phyloP scores from a whole-genome alignment of 495 filamentous ascomycete genomes.

The Schizothecium vesticola region DNA sequence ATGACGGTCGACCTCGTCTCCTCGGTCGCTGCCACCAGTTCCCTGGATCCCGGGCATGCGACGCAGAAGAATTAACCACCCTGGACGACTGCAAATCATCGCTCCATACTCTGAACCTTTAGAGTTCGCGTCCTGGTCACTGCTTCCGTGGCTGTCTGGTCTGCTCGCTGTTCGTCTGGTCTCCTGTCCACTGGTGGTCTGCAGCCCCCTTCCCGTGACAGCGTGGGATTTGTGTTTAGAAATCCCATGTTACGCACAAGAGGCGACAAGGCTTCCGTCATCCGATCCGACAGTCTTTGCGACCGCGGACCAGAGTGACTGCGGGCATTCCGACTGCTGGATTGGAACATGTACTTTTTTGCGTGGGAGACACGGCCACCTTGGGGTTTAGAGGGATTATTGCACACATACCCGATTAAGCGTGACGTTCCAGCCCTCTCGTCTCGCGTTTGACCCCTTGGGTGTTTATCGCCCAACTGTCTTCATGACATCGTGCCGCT shows the following conservation, averaged over 20 bases:
- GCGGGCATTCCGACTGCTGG: constrained; percentile 10
- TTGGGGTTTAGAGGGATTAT: constrained; percentile 18
- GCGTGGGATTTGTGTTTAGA: constrained; percentile 12
- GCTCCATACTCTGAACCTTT: not conserved
- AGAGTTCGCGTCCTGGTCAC: not conserved
- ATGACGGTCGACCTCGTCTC: not conserved
- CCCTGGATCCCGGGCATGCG: constrained; percentile 12
- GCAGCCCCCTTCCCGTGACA: constrained; percentile 13
- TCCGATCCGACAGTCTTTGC: constrained; percentile 22
- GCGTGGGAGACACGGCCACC: constrained; percentile 22
- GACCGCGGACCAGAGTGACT: constrained; percentile 18
- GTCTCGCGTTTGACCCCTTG: constrained; percentile 13
- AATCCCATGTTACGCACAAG: constrained; percentile 24
- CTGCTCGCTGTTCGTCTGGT: not conserved
- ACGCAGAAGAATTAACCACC: constrained; percentile 24
- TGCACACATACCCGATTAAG: constrained; percentile 33
- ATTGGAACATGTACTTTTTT: constrained; percentile 23
- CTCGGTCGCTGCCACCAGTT: not conserved
- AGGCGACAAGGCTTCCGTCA: constrained; percentile 13
- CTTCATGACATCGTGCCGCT: constrained; percentile 21
- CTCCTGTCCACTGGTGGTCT: constrained; percentile 11
- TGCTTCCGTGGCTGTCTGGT: not conserved
- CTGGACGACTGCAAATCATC: not conserved
- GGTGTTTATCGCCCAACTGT: constrained; percentile 20
- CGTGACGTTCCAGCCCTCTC: not conserved